Base-by-base conservation (phyloP, 345 rosid genomes). In the Draba incana region DNA sequence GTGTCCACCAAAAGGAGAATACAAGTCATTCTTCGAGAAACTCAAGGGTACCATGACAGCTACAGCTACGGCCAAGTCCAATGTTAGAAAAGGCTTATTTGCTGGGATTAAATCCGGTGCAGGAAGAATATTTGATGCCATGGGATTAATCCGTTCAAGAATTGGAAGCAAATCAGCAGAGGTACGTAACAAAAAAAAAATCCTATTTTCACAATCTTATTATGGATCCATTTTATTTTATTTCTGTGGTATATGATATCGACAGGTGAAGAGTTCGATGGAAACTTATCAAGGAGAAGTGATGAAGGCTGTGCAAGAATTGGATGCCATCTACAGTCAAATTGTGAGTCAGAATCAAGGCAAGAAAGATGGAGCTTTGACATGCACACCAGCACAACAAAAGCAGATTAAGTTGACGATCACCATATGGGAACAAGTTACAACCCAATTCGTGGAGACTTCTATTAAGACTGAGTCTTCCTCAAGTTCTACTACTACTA, bases 391-490 rank as follows among this genome's bases (percentile, higher is more conserved):
- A 1, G 10, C 35, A 42, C 77, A 73, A 33, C 52, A 23, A 25
- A 13, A 13, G 12, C 56, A 58, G 72, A 58, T 74, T 43, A 49
- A 74, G 52, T n/a, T 43, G 15, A 66, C 67, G 15, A 66, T 74
- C 54, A 74, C 77, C 12, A 74, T 31, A 16, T 66, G 72, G 77
- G 77, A 74, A 52, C 39, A 52, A 59, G 77, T 74, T 10, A 74
- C 77, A 0, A 66, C 72, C 14, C 72, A 74, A 15, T 74, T 74
- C 35, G 72, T 74, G 2, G 72, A 74, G 56, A 45, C 56, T 50
- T 50, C 68, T 50, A 4, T 44, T 9, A 23, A 73, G 42, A 65
- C 48, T 2, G 72, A 66, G 47, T 0, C 67, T 7, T 31, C 66
- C 31, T 14, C 66, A 20, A 0, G 47, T 12, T 30, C 68, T 0